These are phyloP conservation scores for Scleroderma bovista DNA, from an alignment of 768 basidiomycete genomes.

Conservation along the genomic window DNA sequence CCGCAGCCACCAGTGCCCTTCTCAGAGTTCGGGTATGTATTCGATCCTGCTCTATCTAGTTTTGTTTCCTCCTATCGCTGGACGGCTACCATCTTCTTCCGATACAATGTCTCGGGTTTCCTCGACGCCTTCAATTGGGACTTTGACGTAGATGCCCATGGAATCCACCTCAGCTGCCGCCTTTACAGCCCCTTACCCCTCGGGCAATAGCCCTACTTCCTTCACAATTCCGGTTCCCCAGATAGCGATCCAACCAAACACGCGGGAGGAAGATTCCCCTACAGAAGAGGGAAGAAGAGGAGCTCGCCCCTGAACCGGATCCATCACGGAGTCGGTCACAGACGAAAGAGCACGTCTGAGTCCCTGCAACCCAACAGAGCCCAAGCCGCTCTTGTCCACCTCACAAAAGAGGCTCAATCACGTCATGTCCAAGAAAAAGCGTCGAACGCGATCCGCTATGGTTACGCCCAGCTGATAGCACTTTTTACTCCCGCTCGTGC, in stretches of 20 bases:
- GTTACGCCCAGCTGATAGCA: conserved; percentile 80
- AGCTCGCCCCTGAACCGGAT: not conserved
- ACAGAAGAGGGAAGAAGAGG: conserved; percentile 6
- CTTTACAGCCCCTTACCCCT: not conserved
- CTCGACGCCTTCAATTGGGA: conserved; percentile 79
- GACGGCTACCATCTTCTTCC: conserved; percentile 61
- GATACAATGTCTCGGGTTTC: conserved; percentile 77
- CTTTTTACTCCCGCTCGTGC: conserved; percentile 77
- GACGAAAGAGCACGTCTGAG: conserved; percentile 17
- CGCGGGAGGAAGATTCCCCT: conserved; percentile 1
- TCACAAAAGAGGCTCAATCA: conserved; percentile 89
- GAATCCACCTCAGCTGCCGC: conserved; percentile 5
- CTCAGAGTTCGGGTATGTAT: conserved; percentile 68
- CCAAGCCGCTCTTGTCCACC: conserved; percentile 68
- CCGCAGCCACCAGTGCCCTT: conserved; percentile 52
- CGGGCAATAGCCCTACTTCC: not conserved
- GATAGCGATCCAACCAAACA: conserved; percentile 2
- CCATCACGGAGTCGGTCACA: conserved; percentile 11
- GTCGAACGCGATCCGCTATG: conserved; percentile 89
- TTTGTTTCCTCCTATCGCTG: conserved; percentile 55
- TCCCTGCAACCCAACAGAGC: conserved; percentile 31
- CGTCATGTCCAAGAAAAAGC: conserved; percentile 92
- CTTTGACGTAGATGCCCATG: conserved; percentile 38
- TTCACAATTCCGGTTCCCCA: not conserved
- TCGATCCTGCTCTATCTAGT: conserved; percentile 53